These are phyloP conservation scores for Paracamarosporium sp. DNA, from an alignment of 2,329 filamentous ascomycete genomes.

Conservation along the genomic window DNA sequence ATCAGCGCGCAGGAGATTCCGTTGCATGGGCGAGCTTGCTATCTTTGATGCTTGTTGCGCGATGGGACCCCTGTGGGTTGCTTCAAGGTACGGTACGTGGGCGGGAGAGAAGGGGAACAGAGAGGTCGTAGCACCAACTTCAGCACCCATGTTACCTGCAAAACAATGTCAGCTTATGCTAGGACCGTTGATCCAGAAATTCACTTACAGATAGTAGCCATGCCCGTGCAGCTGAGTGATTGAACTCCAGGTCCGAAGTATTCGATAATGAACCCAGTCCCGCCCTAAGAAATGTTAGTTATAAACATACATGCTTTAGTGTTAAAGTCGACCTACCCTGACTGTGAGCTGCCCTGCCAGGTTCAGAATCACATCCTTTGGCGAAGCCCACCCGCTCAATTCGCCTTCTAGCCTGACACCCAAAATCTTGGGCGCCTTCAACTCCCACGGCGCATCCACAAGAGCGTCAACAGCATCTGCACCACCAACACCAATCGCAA, in stretches of 20 bases:
- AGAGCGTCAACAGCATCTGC: slow-evolving; percentile 97
- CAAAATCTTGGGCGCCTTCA: slow-evolving; percentile 90
- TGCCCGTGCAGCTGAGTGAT: slow-evolving; percentile 87
- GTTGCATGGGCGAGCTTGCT: slow-evolving; percentile 63
- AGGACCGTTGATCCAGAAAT: neutral
- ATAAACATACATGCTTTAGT: neutral
- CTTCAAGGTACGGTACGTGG: slow-evolving; percentile 83
- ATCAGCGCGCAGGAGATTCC: slow-evolving; percentile 77
- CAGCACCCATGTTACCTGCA: slow-evolving; percentile 59
- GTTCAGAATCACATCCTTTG: slow-evolving; percentile 93
- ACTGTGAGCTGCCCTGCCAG: slow-evolving; percentile 91
- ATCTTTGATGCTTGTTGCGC: slow-evolving; percentile 70
- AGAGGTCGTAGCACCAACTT: slow-evolving; percentile 94
- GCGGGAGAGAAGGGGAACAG: slow-evolving; percentile 90
- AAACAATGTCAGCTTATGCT: neutral
- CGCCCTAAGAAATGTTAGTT: slow-evolving; percentile 60
- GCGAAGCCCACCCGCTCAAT: slow-evolving; percentile 88
- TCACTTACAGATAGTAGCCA: slow-evolving; percentile 76
- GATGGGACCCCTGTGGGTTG: slow-evolving; percentile 79
- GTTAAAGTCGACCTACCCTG: slow-evolving; percentile 53
- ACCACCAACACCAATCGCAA: slow-evolving; percentile 96
- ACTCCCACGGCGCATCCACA: slow-evolving; percentile 95
- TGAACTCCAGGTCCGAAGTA: slow-evolving; percentile 91
- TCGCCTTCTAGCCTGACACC: slow-evolving; percentile 84
- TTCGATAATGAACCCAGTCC: slow-evolving; percentile 93